Evolutionary conservation across 108 stramenopile species (phyloP), one percentile per base, ranked within the genome.

Genomic region (Cyclotella atomus): DNA sequence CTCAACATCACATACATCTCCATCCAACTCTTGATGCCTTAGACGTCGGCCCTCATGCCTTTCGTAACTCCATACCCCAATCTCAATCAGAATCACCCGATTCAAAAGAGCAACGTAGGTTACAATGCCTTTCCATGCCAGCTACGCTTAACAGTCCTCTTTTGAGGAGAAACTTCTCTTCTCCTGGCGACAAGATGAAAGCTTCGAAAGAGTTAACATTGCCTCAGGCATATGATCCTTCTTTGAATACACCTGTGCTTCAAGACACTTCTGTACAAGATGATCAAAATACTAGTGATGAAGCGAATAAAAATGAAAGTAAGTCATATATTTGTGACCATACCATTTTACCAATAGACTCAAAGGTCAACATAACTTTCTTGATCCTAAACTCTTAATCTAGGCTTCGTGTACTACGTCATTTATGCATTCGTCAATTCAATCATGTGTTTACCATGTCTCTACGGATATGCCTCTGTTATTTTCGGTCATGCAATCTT

Each of bases 401-500:
- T 9, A 77, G 76, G 69, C 71, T 65, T 83, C 71, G 27, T 80
- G 19, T 80, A 69, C 53, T 81, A 81, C 70, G 34, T 84, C 14
- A 55, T 86, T 15, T 86, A 86, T 35, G 83, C 80, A 9, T 43
- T 74, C 14, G 75, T 86, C 17, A 95, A 95, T 57, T 77, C 84
- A 2, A 87, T 94, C 59, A 93, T 96, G 68, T 78, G 87, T 29
- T 79, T 91, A 0, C 93, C 96, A 0, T 83, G 85, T 57, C 74
- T 97, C 23, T 97, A 92, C 57, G 96, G 96, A 8, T 97, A 97
- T 56, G 92, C 96, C 17, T 87, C 96, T 0, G 92, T 97, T 47
- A 95, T 97, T 52, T 97, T 97, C 77, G 88, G 84, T 35, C 83
- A 92, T 62, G 59, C 82, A 28, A 68, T 88, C 38, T 97, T 84